phyloP scores from a whole-genome alignment of 2,329 filamentous ascomycete species.

The Aspergillus unguis region DNA sequence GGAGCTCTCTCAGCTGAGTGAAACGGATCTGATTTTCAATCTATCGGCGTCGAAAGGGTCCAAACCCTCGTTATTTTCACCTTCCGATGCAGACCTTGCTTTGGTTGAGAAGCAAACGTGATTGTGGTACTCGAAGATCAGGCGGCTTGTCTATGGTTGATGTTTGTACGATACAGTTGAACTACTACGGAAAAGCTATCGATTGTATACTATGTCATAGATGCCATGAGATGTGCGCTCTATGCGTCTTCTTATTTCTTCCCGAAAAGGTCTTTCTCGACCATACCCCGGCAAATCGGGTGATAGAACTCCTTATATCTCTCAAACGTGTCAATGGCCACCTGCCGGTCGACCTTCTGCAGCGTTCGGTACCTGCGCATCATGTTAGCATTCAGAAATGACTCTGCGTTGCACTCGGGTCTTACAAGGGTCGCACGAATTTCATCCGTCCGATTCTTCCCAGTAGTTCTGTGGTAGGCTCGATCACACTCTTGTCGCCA shows the following conservation, averaged over 20 bases:
- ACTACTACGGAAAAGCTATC: not conserved
- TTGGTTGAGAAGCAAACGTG: conserved; percentile 32
- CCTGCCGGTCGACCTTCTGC: conserved; percentile 66
- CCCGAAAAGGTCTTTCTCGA: conserved; percentile 75
- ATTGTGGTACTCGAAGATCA: not conserved
- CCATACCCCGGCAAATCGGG: conserved; percentile 81
- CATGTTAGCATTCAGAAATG: conserved; percentile 13
- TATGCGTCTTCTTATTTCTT: conserved; percentile 24
- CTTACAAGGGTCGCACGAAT: conserved; percentile 80
- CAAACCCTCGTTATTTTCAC: conserved; percentile 32
- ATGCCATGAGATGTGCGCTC: not conserved
- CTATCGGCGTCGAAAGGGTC: conserved; percentile 40
- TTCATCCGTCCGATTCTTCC: conserved; percentile 92
- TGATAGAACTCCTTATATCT: conserved; percentile 92
- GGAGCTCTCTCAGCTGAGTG: conserved; percentile 52
- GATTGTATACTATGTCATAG: conserved; percentile 4
- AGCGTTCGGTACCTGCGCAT: conserved; percentile 58
- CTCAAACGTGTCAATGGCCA: conserved; percentile 80
- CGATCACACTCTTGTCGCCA: conserved; percentile 65
- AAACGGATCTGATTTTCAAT: conserved; percentile 55
- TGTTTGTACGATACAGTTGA: conserved; percentile 2
- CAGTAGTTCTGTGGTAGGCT: conserved; percentile 69
- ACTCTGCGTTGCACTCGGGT: not conserved
- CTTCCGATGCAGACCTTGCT: conserved; percentile 36
- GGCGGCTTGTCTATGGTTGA: not conserved